These are phyloP conservation scores for Collybia mongolica DNA, from an alignment of 768 basidiomycete genomes.

Conservation along the genomic window DNA sequence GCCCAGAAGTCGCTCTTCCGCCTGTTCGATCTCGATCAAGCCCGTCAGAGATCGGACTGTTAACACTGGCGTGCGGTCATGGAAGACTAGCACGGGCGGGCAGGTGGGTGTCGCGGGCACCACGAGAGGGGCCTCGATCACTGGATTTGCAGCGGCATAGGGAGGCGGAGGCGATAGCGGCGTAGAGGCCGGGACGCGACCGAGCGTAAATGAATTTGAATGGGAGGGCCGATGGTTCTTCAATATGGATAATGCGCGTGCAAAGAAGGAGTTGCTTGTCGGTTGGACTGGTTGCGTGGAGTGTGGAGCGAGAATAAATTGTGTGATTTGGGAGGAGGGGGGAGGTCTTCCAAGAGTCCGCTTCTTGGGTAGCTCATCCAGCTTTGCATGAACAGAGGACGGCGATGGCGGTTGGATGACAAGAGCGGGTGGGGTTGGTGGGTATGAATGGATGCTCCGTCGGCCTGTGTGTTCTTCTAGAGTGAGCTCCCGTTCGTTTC, in stretches of 20 bases:
- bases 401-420: slow-evolving; percentile 33
- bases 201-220: slow-evolving; percentile 63
- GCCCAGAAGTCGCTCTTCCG: slow-evolving; percentile 56
- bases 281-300: slow-evolving; percentile 34
- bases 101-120: slow-evolving; percentile 11
- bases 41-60: slow-evolving; percentile 60
- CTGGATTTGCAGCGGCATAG: slow-evolving; percentile 23
- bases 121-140: slow-evolving; percentile 17
- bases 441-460: slow-evolving; percentile 56
- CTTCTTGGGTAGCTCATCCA: slow-evolving; percentile 19
- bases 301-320: slow-evolving; percentile 53
- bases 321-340: slow-evolving; percentile 40
- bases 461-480: slow-evolving; percentile 23
- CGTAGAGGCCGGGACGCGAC: slow-evolving; percentile 27
- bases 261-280: slow-evolving; percentile 41
- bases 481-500: slow-evolving; percentile 11
- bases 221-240: slow-evolving; percentile 52
- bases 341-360: slow-evolving; percentile 17
- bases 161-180: slow-evolving; percentile 34
- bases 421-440: slow-evolving; percentile 47
- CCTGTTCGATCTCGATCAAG: slow-evolving; percentile 58
- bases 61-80: slow-evolving; percentile 69
- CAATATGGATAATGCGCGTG: slow-evolving; percentile 48
- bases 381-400: slow-evolving; percentile 25
- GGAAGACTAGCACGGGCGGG: slow-evolving; percentile 59